These are phyloP conservation scores for Bremia lactucae DNA, from an alignment of 352 stramenopile species.

Conservation along the genomic window DNA sequence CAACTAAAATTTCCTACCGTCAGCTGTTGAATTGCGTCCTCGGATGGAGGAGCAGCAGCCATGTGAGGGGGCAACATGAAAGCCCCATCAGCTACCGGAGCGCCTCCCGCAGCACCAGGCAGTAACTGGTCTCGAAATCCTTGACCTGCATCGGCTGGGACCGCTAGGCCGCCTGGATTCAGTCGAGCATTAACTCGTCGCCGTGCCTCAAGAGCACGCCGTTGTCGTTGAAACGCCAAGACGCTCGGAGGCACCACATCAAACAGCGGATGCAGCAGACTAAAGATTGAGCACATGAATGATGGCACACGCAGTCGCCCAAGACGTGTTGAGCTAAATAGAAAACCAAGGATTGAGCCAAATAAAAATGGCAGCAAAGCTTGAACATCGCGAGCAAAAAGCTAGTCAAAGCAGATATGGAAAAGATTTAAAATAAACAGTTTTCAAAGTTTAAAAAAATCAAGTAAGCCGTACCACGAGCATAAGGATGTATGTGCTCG, in stretches of 20 bases:
- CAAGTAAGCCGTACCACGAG: conserved; percentile 50
- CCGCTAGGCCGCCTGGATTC: conserved; percentile 22
- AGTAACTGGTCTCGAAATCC: conserved; percentile 78
- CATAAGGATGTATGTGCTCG: conserved; percentile 34
- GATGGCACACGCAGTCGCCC: conserved; percentile 59
- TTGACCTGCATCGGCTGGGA: conserved; percentile 27
- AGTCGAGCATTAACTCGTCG: conserved; percentile 45
- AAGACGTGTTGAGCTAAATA: conserved; percentile 65
- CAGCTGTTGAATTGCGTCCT: conserved; percentile 73
- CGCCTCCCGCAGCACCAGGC: conserved; percentile 33
- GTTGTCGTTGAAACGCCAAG: conserved; percentile 57
- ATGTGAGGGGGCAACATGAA: conserved; percentile 48
- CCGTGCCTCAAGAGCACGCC: conserved; percentile 58
- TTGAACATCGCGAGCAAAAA: conserved; percentile 43
- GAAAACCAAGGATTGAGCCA: conserved; percentile 43
- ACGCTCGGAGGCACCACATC: conserved; percentile 64
- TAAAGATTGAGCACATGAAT: conserved; percentile 53
- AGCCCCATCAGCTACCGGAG: conserved; percentile 13
- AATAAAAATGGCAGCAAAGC: conserved; percentile 51
- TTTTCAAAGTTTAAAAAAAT: background rate
- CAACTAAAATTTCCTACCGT: conserved; percentile 42
- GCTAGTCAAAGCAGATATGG: conserved; percentile 20
- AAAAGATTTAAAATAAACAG: background rate
- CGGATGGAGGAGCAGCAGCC: conserved; percentile 47
- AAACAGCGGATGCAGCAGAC: conserved; percentile 67